Base-by-base conservation (phyloP, 768 basidiomycete species). In the Leccinum subtestaceum region DNA sequence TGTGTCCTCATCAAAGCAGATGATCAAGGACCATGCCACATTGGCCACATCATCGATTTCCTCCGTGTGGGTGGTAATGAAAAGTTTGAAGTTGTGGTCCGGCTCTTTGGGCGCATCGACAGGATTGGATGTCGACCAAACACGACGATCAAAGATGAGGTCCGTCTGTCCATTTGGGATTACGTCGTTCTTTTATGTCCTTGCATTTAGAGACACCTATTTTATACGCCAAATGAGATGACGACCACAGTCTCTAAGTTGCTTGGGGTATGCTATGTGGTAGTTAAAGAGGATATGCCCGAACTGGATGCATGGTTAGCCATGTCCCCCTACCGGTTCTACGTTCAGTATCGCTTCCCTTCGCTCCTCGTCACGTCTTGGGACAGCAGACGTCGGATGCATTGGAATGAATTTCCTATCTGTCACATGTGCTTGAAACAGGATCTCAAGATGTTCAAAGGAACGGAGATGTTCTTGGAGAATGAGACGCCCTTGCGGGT, bases 241-340 rank as follows among this genome's bases (percentile, higher is more conserved):
- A 67, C 2, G 59, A 67, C 9, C 61, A 81, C 17, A 38, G 67
- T 32, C 67, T 78, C 34, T 56, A 68, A 77, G 10, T 67, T 91
- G 12, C 70, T 88, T 23, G 74, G 74, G 3, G 72, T 80, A 0
- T 81, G 84, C 58, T 78, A 73, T 48, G 85, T 84, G 25, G 72
- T 81, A 11, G 74, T 80, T 11, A 67, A 71, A 10, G 62, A 66
- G 19, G 60, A 68, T 13, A 60, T 75, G 49, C 67, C 67, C 8
- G 70, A 73, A 34, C 58, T 82, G 29, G 67, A 78, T 32, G 64
- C 71, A 0, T 85, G 86, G 86, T 67, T 86, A 3, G 63, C 75
- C 12, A 64, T 77, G 23, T 86, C 86, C 1, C 79, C 84, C 0
- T 70, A 78, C 27, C 83, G 85, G 57, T 91, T 88, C 69, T 89